phyloP scores from a whole-genome alignment of 179 eudicot species.

The Silene coronaria region DNA sequence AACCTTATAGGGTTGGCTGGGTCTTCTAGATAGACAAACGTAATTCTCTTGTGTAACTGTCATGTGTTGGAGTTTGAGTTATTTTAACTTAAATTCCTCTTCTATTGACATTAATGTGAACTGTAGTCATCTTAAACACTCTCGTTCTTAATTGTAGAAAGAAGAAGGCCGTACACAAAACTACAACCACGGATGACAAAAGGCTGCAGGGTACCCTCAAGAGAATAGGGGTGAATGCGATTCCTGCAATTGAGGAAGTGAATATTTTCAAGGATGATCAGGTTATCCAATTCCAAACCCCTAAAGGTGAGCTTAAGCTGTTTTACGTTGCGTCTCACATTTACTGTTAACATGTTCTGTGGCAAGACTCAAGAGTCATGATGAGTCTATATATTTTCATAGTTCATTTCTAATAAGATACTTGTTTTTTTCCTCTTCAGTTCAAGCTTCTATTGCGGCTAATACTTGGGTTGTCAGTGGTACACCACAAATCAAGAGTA shows the following conservation, averaged over 20 bases:
- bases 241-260: constrained; percentile 88
- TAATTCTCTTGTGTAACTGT: not conserved
- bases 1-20: not conserved
- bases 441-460: constrained; percentile 14
- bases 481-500: constrained; percentile 13
- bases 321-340: not conserved
- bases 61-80: not conserved
- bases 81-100: not conserved
- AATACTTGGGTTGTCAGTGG: constrained; percentile 18
- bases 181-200: constrained; percentile 92
- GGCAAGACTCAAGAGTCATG: not conserved
- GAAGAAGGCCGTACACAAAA: constrained; percentile 98
- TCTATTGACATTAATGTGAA: not conserved
- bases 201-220: constrained; percentile 86
- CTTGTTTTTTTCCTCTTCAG: not conserved
- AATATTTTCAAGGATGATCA: constrained; percentile 87
- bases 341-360: not conserved
- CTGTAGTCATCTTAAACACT: not conserved
- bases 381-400: not conserved
- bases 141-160: constrained; percentile 39
- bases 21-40: not conserved
- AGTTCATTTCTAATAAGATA: not conserved
- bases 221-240: constrained; percentile 82
- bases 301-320: constrained; percentile 48
- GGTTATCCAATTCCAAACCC: constrained; percentile 72